Evolutionary conservation across 306 rosid genomes (phyloP).

Genomic region (Medicago arabica): DNA sequence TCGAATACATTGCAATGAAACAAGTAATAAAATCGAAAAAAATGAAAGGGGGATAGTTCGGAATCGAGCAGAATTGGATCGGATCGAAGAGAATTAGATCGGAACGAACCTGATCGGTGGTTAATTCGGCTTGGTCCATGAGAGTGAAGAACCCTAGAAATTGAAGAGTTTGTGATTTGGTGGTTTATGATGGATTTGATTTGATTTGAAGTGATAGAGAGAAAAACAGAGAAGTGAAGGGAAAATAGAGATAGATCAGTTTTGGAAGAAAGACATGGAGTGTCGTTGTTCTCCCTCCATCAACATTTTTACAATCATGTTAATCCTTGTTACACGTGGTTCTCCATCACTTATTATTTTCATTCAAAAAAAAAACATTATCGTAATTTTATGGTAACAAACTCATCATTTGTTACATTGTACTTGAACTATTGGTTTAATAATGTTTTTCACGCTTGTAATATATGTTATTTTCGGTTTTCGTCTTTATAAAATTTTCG

Average conservation of each 20-base stretch:
- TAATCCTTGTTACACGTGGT: slow-evolving; percentile 37
- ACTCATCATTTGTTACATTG: too few species aligned
- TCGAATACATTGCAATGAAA: not conserved
- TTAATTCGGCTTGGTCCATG: slow-evolving; percentile 83
- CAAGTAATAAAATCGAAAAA: not conserved
- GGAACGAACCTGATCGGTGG: slow-evolving; percentile 79
- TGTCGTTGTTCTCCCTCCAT: slow-evolving; percentile 23
- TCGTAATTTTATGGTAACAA: too few species aligned
- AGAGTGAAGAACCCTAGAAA: slow-evolving; percentile 43
- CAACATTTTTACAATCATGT: slow-evolving; percentile 20
- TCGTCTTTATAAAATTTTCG: too few species aligned
- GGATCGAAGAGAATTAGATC: slow-evolving; percentile 43
- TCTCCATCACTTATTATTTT: not conserved
- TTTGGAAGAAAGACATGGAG: slow-evolving; percentile 29
- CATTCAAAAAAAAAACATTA: too few species aligned
- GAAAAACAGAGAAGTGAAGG: not conserved
- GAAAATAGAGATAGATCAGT: slow-evolving; percentile 30
- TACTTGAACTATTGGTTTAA: too few species aligned
- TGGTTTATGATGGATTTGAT: slow-evolving; percentile 13
- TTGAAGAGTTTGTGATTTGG: slow-evolving; percentile 35
- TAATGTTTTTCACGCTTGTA: too few species aligned
- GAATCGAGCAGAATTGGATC: slow-evolving; percentile 31
- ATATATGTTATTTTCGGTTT: too few species aligned
- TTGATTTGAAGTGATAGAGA: slow-evolving; percentile 9
- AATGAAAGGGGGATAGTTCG: not conserved